Base-by-base conservation (phyloP, 257 asterid genomes). In the Misopates orontium region DNA sequence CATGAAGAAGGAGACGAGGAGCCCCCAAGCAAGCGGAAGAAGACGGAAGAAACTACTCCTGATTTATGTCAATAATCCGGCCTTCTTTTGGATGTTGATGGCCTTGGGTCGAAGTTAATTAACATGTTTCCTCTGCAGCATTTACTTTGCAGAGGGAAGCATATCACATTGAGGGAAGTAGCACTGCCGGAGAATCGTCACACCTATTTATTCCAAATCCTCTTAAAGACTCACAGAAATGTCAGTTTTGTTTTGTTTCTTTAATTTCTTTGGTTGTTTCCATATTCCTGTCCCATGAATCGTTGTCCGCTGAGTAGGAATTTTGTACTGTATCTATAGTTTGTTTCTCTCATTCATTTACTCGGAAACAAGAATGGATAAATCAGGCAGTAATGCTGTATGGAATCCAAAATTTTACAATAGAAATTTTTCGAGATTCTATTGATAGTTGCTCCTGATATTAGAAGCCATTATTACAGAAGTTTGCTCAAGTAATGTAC, bases 11-110 rank as follows among this genome's bases (percentile, higher is more conserved):
- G 62, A 6, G 73, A 60, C 0, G 87, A 77, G 21, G 85, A 88
- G 85, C 87, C 85, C 21, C 82, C 82, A 52, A 79, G 78, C 77
- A 94, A 94, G 88, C 99, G 97, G 79, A 87, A 76, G 92, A 93
- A 80, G 96, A 78, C 80, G 0, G 95, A 90, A 44, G 86, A 75
- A 62, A 59, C 74, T 57, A 62, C 79, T 54, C 70, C 81, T 76
- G 78, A 73, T 76, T 79, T 82, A 67, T 91, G 79, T 36, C 10
- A 36, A 36, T 36, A 36, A 10, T 5, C 42, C 42, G 42, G 8
- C 42, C 42, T 28, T 28, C 36, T 36, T 9, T 36, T 36, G 42
- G 77, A 52, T 57, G n/a, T n/a, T n/a, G n/a, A n/a, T n/a, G n/a
- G n/a, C n/a, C n/a, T n/a, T n/a, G 57, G 54, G 71, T 52, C 44